These are phyloP conservation scores for Gaeumannomyces tritici DNA, from an alignment of 2,329 filamentous ascomycete species.

Conservation along the genomic window DNA sequence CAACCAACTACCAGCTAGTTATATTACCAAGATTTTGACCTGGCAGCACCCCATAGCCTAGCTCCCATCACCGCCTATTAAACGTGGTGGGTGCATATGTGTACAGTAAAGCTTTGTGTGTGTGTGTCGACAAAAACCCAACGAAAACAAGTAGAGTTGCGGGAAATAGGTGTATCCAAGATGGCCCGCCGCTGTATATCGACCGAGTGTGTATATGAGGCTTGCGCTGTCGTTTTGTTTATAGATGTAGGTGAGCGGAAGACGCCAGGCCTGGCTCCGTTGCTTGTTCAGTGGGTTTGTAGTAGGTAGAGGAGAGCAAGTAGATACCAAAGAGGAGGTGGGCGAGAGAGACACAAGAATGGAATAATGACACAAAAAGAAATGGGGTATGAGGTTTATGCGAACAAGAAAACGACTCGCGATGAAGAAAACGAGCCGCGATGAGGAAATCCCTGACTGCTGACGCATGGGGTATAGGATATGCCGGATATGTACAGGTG, in stretches of 20 bases:
- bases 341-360: neutral
- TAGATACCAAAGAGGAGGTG: no score
- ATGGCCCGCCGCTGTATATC: no score
- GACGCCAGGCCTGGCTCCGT: constrained; percentile 3
- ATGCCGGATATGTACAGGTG: neutral
- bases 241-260: neutral
- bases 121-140: neutral
- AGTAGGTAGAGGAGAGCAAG: neutral
- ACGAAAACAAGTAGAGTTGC: neutral
- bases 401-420: neutral
- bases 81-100: no score
- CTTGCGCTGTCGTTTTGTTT: neutral
- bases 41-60: no score
- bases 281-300: neutral
- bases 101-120: no score
- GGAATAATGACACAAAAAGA: neutral
- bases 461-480: neutral
- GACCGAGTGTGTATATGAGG: neutral
- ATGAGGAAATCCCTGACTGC: neutral
- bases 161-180: neutral
- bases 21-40: no score
- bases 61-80: no score
- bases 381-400: neutral
- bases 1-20: no score
- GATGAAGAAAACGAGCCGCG: neutral